Evolutionary conservation across 2,329 filamentous ascomycete genomes (phyloP), one percentile per base, ranked within the genome.

Genomic region (Claviceps fusiformis): DNA sequence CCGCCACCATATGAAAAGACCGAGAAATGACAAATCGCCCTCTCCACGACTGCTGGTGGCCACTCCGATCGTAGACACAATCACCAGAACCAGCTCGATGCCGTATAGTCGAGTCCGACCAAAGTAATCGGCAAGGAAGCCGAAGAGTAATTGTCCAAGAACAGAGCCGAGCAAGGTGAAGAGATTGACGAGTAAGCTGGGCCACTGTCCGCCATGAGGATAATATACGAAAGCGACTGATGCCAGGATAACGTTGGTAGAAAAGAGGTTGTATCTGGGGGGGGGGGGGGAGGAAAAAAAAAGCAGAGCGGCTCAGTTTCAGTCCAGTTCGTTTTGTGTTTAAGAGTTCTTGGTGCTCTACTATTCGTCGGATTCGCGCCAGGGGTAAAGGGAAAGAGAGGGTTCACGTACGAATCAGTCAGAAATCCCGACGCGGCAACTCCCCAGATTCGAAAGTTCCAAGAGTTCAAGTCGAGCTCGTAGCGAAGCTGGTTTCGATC

Each of bases 21-120:
- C 75, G 1, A 78, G 63, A 55, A 78, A 79, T 8, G 72, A 75
- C 61, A 79, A 68, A 59, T 76, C 74, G 45, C 69, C 66, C 60
- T 75, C 76, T 37, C 76, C 75, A 59, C 71, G 71, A 56, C 73
- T 78, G 54, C 72, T 75, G 0, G 75, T 78, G n/a, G 75, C 75
- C 3, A 78, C 74, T 9, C 77, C 77, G 57, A 80, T 75, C n/a
- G 77, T 80, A 17, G 76, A 78, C 9, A 79, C 72, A 52, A 80
- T 77, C 50, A 80, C 77, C 11, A 80, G 74, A 17, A 78, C 68
- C 15, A 80, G 67, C 62, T 80, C 77, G 53, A 80, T 75, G n/a
- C 77, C 77, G 55, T 80, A 80, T 2, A 80, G 69, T 5, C 75
- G 71, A 13, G 77, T 79, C 24, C 77, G 72, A n/a, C 77, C 77